Evolutionary conservation across 2,329 filamentous ascomycete species (phyloP).

Genomic region (Nannizziopsis barbatae): DNA sequence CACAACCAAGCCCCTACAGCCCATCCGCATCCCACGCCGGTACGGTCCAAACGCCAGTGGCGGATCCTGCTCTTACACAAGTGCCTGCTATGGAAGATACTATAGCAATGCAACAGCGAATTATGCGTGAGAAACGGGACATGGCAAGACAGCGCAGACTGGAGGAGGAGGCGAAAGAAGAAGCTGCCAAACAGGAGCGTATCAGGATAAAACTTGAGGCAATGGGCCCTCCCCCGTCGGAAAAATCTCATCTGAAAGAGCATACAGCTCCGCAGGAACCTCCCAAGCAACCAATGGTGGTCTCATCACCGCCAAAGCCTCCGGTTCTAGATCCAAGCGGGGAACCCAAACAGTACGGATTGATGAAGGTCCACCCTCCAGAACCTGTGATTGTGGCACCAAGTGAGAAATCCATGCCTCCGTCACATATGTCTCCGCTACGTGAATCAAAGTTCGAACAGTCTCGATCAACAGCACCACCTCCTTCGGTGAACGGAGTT

Average conservation of each 20-base stretch:
- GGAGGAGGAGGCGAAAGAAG: constrained; percentile 46
- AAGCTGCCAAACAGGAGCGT: constrained; percentile 47
- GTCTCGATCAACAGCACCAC: background rate
- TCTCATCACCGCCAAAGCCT: constrained; percentile 47
- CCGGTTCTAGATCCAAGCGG: constrained; percentile 47
- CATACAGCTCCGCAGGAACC: constrained; percentile 17
- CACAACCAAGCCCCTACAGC: constrained; percentile 19
- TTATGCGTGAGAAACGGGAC: constrained; percentile 51
- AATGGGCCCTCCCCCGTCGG: constrained; percentile 36
- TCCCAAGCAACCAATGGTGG: constrained; percentile 21
- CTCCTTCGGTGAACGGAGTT: constrained; percentile 22
- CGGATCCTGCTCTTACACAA: constrained; percentile 14
- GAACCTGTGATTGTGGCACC: constrained; percentile 39
- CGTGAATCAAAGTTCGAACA: constrained; percentile 8
- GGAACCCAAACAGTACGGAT: constrained; percentile 49
- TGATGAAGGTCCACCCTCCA: constrained; percentile 52
- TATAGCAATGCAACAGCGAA: constrained; percentile 46
- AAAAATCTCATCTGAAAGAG: constrained; percentile 21
- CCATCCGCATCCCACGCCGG: constrained; percentile 17
- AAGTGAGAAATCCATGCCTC: constrained; percentile 25
- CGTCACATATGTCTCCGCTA: constrained; percentile 25
- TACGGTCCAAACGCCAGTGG: constrained; percentile 10
- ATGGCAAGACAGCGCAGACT: constrained; percentile 43
- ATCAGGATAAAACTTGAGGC: constrained; percentile 47
- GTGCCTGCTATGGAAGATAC: constrained; percentile 28